Evolutionary conservation across 495 filamentous ascomycete species (phyloP), one percentile per base, ranked within the genome.

Genomic region (Hypoxylon fragiforme): DNA sequence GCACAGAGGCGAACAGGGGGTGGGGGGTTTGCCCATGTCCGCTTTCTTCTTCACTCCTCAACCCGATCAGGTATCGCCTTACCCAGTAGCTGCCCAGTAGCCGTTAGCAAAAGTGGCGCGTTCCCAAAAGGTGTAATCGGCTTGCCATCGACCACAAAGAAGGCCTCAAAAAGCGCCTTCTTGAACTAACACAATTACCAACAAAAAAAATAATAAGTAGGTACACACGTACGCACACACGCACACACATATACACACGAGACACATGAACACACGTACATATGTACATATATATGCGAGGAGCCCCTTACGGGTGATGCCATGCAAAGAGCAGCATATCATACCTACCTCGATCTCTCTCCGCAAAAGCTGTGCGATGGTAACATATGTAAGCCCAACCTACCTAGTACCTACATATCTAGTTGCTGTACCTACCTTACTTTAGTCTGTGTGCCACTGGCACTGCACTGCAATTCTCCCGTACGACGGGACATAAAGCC

Each of bases 301-400:
- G 32, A 31, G 22, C 42, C 58, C 58, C 44, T 62, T 62, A 36
- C 52, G 26, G 43, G 26, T 19, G 24, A 50, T 30, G 26, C 52
- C 40, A 57, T 62, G 58, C 47, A 62, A 62, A 32, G 21, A 24
- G 47, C n/a, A n/a, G n/a, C 28, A 62, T 57, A 52, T 62, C 58
- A 48, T 49, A 38, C 53, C 51, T 49, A 38, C 53, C 51, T 62
- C 58, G 58, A 62, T 62, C 58, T 53, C n/a, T 53, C 58, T 62
- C 58, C 58, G 58, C 58, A 62, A 50, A 56, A 51, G 47, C 45
- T 53, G 58, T 57, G 58, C 37, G 44, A 62, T 56, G 52, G 13
- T 61, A 51, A 45, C 41, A 61, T 41, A 21, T 43, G 36, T 50
- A 32, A n/a, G n/a, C n/a, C n/a, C n/a, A n/a, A n/a, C n/a, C n/a